These are phyloP conservation scores for Neurospora sp. DNA, from an alignment of 495 filamentous ascomycete species.

Conservation along the genomic window DNA sequence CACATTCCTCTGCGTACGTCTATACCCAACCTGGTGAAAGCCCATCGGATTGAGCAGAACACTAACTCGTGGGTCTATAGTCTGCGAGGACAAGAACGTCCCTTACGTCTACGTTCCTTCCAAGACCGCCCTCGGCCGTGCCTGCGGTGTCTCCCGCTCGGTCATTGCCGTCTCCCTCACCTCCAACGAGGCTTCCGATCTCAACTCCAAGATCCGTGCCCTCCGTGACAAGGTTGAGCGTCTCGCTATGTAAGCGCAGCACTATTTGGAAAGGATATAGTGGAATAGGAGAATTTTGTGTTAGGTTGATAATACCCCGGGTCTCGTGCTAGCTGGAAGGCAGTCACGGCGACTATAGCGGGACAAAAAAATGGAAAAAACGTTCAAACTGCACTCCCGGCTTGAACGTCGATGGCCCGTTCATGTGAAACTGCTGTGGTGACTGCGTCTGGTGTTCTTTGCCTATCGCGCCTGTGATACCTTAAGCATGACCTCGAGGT, in stretches of 20 bases:
- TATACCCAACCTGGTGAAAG: slow-evolving; percentile 44
- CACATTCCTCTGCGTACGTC: slow-evolving; percentile 63
- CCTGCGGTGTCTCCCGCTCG: slow-evolving; percentile 72
- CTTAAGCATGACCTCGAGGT: neutral
- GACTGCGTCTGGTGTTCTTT: neutral
- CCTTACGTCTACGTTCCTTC: slow-evolving; percentile 42
- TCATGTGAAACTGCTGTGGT: neutral
- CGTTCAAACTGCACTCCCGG: neutral
- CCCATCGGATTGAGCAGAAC: slow-evolving; percentile 56
- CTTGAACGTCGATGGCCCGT: neutral
- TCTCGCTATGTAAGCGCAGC: slow-evolving; percentile 66
- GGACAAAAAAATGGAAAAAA: neutral
- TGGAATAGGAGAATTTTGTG: neutral
- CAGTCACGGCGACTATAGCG: neutral
- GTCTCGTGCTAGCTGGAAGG: neutral
- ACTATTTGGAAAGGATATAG: neutral
- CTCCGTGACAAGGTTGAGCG: slow-evolving; percentile 95
- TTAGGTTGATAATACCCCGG: neutral
- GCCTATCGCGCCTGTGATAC: neutral
- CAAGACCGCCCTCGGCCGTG: slow-evolving; percentile 65
- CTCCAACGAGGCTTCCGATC: slow-evolving; percentile 84
- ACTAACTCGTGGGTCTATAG: neutral
- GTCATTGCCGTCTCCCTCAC: slow-evolving; percentile 86
- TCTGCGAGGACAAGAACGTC: slow-evolving; percentile 55
- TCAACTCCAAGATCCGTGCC: slow-evolving; percentile 70